Base-by-base conservation (phyloP, 768 basidiomycete genomes). In the Serendipita sp. region DNA sequence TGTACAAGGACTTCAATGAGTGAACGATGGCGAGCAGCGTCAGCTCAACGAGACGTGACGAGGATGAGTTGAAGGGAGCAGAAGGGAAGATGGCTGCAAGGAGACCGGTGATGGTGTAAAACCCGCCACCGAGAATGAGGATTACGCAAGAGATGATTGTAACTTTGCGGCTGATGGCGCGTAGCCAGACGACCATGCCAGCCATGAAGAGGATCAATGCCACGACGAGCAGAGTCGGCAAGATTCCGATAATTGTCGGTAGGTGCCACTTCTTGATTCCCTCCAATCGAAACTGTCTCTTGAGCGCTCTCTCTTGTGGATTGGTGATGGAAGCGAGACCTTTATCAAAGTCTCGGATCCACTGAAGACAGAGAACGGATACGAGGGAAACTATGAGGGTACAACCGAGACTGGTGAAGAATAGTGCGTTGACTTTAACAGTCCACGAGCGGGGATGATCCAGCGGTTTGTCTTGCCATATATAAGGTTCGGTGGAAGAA, bases 171-270 rank as follows among this genome's bases (percentile, higher is more conserved):
- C 66, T 46, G 63, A 69, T 65, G 0, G 58, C 51, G 53, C 65
- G 65, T 2, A 68, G 41, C 62, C 68, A 69, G 13, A 63, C 65
- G 46, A 66, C 24, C 28, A 69, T 45, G 2, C 68, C 68, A 15
- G 54, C 60, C 48, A 69, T 38, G 66, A 69, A 68, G 5, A 68
- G 66, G 65, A 68, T 63, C 18, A 68, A 60, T 0, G 67, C 64
- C 13, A 66, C 44, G 37, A 65, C 64, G 24, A 66, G 64, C 3
- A 69, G 51, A 11, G 62, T 24, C 4, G 67, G 65, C 4, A 69
- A 28, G n/a, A 35, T 8, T 5, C 24, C n/a, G 16, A 60, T 60
- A n/a, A 60, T 60, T 4, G 18, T 18, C 7, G 35, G 24, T 4
- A 60, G 24, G 8, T 60, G 8, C 56, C 56, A 60, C n/a, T 60